phyloP scores from a whole-genome alignment of 345 rosid genomes.

The Clausena lansium region DNA sequence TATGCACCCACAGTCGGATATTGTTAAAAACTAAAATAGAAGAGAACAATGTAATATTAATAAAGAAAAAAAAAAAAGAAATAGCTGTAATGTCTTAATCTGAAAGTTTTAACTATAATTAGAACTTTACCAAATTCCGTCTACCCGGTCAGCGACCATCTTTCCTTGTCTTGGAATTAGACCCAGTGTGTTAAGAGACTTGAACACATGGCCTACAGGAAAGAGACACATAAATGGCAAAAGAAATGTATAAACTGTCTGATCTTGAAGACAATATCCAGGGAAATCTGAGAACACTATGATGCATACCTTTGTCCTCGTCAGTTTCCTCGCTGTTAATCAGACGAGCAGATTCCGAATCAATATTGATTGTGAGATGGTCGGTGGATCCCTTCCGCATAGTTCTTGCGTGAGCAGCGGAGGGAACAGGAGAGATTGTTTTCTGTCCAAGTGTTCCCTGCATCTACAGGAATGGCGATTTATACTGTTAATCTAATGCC shows the following conservation, averaged over 20 bases:
- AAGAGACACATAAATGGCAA: neutral
- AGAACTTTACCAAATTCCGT: constrained; percentile 73
- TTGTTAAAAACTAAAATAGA: neutral
- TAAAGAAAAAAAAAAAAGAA: neutral
- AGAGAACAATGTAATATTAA: neutral
- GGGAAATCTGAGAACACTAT: constrained; percentile 2
- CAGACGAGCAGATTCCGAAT: constrained; percentile 59
- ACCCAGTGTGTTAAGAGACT: constrained; percentile 83
- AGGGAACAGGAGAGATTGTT: constrained; percentile 49
- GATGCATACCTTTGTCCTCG: constrained; percentile 73
- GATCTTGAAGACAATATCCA: neutral
- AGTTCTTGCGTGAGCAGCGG: constrained; percentile 77
- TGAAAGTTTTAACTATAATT: neutral
- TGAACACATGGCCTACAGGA: constrained; percentile 75
- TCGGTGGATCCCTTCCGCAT: constrained; percentile 83
- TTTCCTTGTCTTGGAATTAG: constrained; percentile 87
- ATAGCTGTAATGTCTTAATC: neutral
- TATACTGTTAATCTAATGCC: neutral
- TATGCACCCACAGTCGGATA: neutral
- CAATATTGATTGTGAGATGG: constrained; percentile 81
- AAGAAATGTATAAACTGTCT: neutral
- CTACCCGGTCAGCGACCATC: constrained; percentile 80
- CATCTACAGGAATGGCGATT: neutral
- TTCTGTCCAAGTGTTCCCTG: constrained; percentile 60
- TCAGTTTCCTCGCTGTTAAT: constrained; percentile 57